A percentile compares a stretch with the other conserved stretches of the same genome.
Conservation (phyloP, 202 grass and related monocot species). For the Schoenoplectus tabernaemontani region DNA sequence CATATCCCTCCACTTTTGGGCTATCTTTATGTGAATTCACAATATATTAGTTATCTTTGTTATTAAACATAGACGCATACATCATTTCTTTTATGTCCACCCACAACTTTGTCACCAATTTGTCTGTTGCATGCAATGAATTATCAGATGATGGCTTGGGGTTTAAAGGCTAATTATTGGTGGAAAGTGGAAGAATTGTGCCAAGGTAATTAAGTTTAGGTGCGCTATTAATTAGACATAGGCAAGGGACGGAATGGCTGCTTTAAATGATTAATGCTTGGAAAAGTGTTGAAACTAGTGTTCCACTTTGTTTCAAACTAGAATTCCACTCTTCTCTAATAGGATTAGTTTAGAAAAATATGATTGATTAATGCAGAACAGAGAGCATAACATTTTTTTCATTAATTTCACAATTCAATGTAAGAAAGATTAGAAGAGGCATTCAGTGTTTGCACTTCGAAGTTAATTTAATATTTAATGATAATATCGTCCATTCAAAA, state of each 20-base stretch:
- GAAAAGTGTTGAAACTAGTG: conserved; percentile 5
- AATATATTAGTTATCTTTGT: too few relatives aligned
- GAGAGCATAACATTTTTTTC: neutral
- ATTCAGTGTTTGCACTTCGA: too few relatives aligned
- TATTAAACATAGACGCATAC: neutral
- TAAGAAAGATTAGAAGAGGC: too few relatives aligned
- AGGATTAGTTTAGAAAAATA: neutral
- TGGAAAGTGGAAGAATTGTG: conserved; percentile 14
- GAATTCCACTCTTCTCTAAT: neutral
- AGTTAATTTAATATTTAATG: too few relatives aligned
- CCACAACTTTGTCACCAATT: conserved; percentile 21
- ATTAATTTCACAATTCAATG: too few relatives aligned
- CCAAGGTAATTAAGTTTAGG: conserved; percentile 7
- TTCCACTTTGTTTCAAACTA: conserved; percentile 15
- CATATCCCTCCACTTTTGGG: conserved; percentile 2
- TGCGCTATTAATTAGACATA: neutral
- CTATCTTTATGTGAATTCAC: too few relatives aligned
- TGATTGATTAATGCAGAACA: neutral
- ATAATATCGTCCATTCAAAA: too few relatives aligned
- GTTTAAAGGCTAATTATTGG: neutral
- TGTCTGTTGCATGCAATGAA: conserved; percentile 11
- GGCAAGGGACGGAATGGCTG: neutral
- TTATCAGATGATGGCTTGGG: neutral
- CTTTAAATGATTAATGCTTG: conserved; percentile 3
- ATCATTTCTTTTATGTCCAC: conserved; percentile 19